These are phyloP conservation scores for Podospora pseudopauciseta DNA, from an alignment of 495 filamentous ascomycete genomes.

Conservation along the genomic window DNA sequence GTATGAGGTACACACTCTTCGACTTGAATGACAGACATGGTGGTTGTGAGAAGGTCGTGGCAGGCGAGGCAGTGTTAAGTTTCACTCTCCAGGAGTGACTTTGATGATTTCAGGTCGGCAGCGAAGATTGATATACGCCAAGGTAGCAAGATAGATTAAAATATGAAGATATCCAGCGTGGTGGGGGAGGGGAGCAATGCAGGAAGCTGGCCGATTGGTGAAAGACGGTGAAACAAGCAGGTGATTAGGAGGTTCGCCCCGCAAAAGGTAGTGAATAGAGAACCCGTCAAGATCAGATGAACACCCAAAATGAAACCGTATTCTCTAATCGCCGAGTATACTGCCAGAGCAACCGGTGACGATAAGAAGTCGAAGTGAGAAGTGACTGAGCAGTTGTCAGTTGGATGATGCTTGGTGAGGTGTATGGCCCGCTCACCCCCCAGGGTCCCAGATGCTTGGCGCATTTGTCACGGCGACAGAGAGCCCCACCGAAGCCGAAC, in stretches of 20 bases:
- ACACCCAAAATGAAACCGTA: neutral
- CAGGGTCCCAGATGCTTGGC: neutral
- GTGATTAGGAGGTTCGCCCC: neutral
- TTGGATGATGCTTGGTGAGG: neutral
- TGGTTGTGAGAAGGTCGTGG: neutral
- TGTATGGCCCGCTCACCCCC: neutral
- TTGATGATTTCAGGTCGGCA: too few species aligned
- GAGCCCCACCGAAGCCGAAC: neutral
- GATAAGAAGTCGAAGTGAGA: neutral
- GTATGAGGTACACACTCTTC: constrained; percentile 70
- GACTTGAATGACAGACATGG: constrained; percentile 91
- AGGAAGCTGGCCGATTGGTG: neutral
- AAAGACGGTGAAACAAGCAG: neutral
- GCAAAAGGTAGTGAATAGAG: neutral
- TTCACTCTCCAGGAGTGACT: neutral
- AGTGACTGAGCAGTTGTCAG: neutral
- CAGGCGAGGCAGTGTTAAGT: neutral
- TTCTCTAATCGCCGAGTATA: neutral
- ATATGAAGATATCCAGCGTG: too few species aligned
- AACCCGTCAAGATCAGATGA: neutral
- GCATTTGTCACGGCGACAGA: neutral
- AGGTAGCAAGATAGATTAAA: too few species aligned
- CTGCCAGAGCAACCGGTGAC: neutral
- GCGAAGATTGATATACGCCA: too few species aligned
- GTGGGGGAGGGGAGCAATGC: neutral